phyloP scores from a whole-genome alignment of 2,329 filamentous ascomycete species.

The Trichoderma sp. region DNA sequence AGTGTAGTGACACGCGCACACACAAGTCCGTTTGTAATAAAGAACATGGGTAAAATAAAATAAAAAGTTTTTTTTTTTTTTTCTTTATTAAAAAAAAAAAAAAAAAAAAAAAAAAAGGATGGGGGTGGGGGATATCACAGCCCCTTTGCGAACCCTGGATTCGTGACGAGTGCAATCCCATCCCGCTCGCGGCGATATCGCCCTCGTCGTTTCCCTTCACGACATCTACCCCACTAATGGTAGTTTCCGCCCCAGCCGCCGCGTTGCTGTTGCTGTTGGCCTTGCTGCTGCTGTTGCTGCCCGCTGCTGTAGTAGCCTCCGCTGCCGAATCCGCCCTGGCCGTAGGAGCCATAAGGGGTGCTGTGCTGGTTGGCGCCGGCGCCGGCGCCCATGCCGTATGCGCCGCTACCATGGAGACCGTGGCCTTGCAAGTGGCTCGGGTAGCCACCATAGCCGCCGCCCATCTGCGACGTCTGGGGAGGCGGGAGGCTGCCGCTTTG shows the following conservation, averaged over 20 bases:
- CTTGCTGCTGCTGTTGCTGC: conserved; percentile 35
- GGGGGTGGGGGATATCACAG: not conserved
- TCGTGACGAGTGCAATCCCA: not conserved
- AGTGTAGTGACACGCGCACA: conserved; percentile 18
- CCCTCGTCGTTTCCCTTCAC: conserved; percentile 27
- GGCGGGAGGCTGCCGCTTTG: conserved; percentile 53
- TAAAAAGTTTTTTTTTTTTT: too few species aligned
- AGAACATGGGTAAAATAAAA: not conserved
- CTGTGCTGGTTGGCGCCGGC: conserved; percentile 52
- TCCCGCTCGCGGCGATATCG: conserved; percentile 13
- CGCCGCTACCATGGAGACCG: conserved; percentile 51
- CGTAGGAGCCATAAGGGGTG: conserved; percentile 53
- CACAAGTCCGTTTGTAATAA: conserved; percentile 22
- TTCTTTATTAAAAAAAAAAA: not conserved
- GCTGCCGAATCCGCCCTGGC: conserved; percentile 46
- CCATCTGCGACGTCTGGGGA: conserved; percentile 54
- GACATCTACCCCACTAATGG: conserved; percentile 42
- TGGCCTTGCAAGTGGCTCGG: conserved; percentile 54
- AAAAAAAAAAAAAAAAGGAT: not conserved
- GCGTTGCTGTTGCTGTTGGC: conserved; percentile 35
- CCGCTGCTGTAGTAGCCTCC: conserved; percentile 47
- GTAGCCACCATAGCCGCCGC: conserved; percentile 51
- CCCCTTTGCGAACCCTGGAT: not conserved
- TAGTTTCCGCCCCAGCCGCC: conserved; percentile 61
- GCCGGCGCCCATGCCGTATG: conserved; percentile 53